Evolutionary conservation across 2,329 filamentous ascomycete species (phyloP).

Genomic region (Gnomoniopsis sp.): DNA sequence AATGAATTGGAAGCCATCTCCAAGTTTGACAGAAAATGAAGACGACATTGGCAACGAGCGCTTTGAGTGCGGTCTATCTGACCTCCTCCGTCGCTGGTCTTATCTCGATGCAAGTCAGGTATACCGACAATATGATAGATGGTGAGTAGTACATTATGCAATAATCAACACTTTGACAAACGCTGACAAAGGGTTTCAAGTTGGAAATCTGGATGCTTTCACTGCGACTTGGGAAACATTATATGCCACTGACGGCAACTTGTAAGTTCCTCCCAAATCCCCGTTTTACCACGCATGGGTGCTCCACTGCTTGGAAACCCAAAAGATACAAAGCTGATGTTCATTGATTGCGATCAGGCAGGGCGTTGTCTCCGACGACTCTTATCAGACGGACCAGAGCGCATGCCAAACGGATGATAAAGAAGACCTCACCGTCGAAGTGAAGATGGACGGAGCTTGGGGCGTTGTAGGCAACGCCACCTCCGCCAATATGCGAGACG

Average conservation of each 20-base stretch:
- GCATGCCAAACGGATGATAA: slow-evolving; percentile 13
- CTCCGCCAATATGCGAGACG: slow-evolving; percentile 19
- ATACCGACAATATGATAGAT: slow-evolving; percentile 19
- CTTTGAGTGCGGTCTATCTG: slow-evolving; percentile 6
- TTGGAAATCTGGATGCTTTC: slow-evolving; percentile 19
- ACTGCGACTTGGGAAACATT: slow-evolving; percentile 17
- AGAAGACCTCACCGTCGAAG: slow-evolving; percentile 14
- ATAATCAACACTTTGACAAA: background rate
- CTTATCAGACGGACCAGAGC: slow-evolving; percentile 11
- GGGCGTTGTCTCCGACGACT: slow-evolving; percentile 8
- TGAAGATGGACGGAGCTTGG: slow-evolving; percentile 19
- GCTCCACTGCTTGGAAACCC: background rate
- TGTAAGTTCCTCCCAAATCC: no score
- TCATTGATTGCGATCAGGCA: slow-evolving; percentile 5
- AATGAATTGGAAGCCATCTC: no score
- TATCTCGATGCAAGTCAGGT: slow-evolving; percentile 19
- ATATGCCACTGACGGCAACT: slow-evolving; percentile 18
- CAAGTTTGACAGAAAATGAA: slow-evolving; percentile 17
- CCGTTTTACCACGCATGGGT: no score
- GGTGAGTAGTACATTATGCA: background rate
- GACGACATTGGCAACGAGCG: background rate
- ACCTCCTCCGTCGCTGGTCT: slow-evolving; percentile 8
- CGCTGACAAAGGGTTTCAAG: background rate
- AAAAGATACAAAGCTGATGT: background rate
- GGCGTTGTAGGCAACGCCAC: slow-evolving; percentile 12